phyloP scores from a whole-genome alignment of 2,329 filamentous ascomycete species.

The Aspergillus carbonarius region DNA sequence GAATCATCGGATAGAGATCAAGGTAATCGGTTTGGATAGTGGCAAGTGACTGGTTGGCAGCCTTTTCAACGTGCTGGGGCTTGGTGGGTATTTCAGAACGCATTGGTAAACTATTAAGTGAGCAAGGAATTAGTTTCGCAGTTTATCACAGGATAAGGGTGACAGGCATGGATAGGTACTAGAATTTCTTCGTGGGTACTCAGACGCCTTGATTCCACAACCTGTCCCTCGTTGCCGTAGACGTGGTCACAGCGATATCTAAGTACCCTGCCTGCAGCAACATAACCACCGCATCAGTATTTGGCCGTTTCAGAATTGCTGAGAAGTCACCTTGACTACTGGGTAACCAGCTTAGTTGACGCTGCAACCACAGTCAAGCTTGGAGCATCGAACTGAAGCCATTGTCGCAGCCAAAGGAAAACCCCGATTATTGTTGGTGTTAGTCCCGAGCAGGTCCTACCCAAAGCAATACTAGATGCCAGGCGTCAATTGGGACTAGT shows the following conservation, averaged over 20 bases:
- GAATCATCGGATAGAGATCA: slow-evolving; percentile 57
- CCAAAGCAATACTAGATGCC: neutral
- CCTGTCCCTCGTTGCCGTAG: slow-evolving; percentile 46
- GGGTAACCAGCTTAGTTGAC: neutral
- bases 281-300: slow-evolving; percentile 45
- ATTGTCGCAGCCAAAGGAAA: neutral
- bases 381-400: neutral
- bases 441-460: neutral
- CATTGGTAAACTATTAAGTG: slow-evolving; percentile 29
- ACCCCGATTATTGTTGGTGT: neutral
- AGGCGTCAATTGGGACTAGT: no score
- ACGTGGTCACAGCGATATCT: slow-evolving; percentile 55
- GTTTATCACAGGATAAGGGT: no score
- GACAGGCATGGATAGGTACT: no score
- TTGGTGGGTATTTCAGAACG: slow-evolving; percentile 42
- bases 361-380: neutral
- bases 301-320: slow-evolving; percentile 20
- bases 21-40: slow-evolving; percentile 65
- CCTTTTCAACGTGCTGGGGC: slow-evolving; percentile 36
- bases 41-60: slow-evolving; percentile 56
- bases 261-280: slow-evolving; percentile 53
- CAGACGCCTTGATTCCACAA: slow-evolving; percentile 39
- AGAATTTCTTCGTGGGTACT: slow-evolving; percentile 34
- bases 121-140: no score
- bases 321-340: slow-evolving; percentile 35